phyloP scores from a whole-genome alignment of 805 yeast species.

The Pichia exigua region DNA sequence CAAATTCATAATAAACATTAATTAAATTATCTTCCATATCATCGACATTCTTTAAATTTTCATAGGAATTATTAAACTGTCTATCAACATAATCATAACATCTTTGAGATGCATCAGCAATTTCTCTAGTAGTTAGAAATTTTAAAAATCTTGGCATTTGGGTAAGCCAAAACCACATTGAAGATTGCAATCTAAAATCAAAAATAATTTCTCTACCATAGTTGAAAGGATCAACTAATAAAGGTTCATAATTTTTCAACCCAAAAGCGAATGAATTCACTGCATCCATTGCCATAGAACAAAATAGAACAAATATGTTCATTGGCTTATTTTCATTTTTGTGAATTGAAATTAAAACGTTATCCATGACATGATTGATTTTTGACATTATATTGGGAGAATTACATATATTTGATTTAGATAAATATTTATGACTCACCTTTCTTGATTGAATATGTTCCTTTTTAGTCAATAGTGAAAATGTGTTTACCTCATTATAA shows the following conservation, averaged over 20 bases:
- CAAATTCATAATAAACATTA: constrained; percentile 15
- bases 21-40: constrained; percentile 18
- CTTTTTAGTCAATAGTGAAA: constrained; percentile 44
- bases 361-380: constrained; percentile 28
- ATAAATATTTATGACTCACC: constrained; percentile 34
- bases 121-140: constrained; percentile 29
- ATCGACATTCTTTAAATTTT: constrained; percentile 10
- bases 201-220: constrained; percentile 36
- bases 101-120: constrained; percentile 31
- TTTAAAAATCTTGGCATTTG: constrained; percentile 35
- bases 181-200: constrained; percentile 41
- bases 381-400: constrained; percentile 26
- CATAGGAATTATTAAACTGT: constrained; percentile 20
- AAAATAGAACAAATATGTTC: constrained; percentile 57
- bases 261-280: constrained; percentile 58
- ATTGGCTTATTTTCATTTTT: constrained; percentile 25
- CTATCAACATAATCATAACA: constrained; percentile 40
- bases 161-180: constrained; percentile 62
- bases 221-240: constrained; percentile 32
- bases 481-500: constrained; percentile 52
- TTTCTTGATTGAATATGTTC: constrained; percentile 38
- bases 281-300: constrained; percentile 63
- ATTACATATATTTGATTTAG: constrained; percentile 33
- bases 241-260: constrained; percentile 35
- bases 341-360: constrained; percentile 21